Conservation (phyloP, 2,329 filamentous ascomycete species). For the Epichloe festucae region DNA sequence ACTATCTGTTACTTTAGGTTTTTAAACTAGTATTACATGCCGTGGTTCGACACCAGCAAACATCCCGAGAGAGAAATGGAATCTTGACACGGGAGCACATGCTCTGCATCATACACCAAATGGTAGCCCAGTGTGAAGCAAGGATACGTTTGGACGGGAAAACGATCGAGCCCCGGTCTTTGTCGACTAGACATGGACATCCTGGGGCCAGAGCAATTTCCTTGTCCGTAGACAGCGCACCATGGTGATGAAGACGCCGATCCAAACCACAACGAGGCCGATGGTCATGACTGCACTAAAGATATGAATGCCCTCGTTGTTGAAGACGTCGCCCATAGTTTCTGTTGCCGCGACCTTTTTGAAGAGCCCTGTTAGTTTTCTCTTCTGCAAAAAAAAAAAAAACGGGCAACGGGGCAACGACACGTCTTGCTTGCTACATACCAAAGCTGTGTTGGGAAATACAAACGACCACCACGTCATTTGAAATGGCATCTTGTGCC, state of each 20-base stretch:
- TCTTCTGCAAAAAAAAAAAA: not conserved
- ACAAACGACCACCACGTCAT: conserved; percentile 83
- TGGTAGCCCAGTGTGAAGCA: conserved; percentile 1
- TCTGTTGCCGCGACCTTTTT: conserved; percentile 54
- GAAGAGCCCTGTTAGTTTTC: not conserved
- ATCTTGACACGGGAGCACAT: not conserved
- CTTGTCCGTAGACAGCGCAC: conserved; percentile 49
- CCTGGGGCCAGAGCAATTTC: conserved; percentile 67
- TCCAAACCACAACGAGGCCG: conserved; percentile 54
- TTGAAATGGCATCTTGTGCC: conserved; percentile 55
- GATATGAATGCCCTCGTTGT: conserved; percentile 46
- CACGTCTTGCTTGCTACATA: conserved; percentile 9
- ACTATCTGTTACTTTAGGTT: not conserved
- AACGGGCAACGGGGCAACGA: not conserved
- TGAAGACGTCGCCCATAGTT: conserved; percentile 51
- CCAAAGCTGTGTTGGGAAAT: conserved; percentile 66
- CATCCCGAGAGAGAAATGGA: not conserved
- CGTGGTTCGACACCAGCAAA: not conserved
- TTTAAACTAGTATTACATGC: not conserved
- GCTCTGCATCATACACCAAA: not conserved
- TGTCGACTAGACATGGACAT: conserved; percentile 16
- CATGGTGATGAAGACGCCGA: conserved; percentile 58
- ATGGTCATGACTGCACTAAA: conserved; percentile 55
- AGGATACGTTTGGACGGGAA: conserved; percentile 1
- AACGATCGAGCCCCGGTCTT: not conserved